Conservation (phyloP, 306 rosid genomes). For the Leucaena leucocephala region DNA sequence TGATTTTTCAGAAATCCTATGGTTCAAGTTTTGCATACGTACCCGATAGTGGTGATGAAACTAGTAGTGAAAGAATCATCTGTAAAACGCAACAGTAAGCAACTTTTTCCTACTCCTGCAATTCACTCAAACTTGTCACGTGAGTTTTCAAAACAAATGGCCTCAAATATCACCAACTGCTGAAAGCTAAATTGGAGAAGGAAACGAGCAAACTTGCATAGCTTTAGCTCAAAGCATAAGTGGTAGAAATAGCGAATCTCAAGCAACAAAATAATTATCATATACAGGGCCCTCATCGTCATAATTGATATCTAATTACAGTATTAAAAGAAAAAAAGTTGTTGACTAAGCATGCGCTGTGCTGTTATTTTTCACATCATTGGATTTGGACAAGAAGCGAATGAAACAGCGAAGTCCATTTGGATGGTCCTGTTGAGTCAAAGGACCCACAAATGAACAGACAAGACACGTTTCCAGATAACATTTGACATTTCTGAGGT, state of each 20-base stretch:
- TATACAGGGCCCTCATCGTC: too few species aligned
- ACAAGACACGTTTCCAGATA: neutral
- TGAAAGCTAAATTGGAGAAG: neutral
- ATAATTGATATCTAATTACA: neutral
- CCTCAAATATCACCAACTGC: neutral
- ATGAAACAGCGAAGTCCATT: neutral
- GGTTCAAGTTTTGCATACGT: neutral
- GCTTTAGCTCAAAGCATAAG: neutral
- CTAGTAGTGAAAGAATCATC: constrained; percentile 43
- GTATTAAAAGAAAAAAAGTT: neutral
- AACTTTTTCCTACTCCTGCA: constrained; percentile 50
- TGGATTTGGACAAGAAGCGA: neutral
- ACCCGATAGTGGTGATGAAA: constrained; percentile 46
- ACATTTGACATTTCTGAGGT: neutral
- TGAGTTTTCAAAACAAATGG: neutral
- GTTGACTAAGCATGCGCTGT: neutral
- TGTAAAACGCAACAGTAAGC: constrained; percentile 42
- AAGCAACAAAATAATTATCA: neutral
- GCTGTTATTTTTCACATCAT: neutral
- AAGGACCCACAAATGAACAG: neutral
- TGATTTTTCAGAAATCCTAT: neutral
- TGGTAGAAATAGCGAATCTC: neutral
- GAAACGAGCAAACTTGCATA: neutral
- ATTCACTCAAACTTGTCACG: constrained; percentile 6
- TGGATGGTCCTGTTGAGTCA: neutral